Conservation (phyloP, 2,329 filamentous ascomycete species). For the Colletotrichum siamense region DNA sequence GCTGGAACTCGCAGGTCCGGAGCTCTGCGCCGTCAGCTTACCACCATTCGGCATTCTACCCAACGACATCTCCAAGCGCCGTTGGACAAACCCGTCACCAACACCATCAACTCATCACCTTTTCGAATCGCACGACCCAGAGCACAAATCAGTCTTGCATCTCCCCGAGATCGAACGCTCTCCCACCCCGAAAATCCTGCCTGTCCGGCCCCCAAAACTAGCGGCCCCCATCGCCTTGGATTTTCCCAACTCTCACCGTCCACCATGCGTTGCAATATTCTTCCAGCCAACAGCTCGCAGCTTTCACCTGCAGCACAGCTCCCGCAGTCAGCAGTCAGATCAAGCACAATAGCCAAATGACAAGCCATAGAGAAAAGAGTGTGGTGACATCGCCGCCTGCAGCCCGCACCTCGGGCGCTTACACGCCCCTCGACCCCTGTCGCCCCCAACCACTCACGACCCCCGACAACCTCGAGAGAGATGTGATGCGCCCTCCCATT, state of each 20-base stretch:
- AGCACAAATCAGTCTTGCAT: not conserved
- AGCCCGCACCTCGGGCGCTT: slow-evolving; percentile 18
- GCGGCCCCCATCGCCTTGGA: not conserved
- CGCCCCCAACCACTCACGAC: not conserved
- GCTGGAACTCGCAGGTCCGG: not conserved
- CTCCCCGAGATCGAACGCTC: not conserved
- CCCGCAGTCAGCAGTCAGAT: not conserved
- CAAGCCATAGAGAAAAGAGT: not conserved
- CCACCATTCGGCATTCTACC: not conserved
- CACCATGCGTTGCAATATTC: not conserved
- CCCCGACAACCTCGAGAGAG: not conserved
- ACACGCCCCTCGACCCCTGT: slow-evolving; percentile 18
- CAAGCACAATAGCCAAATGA: not conserved
- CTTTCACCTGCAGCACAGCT: not conserved
- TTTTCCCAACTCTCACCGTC: not conserved
- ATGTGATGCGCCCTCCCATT: slow-evolving; percentile 9
- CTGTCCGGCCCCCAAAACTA: not conserved
- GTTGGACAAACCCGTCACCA: not conserved
- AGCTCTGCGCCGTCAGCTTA: slow-evolving; percentile 11
- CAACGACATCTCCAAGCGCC: not conserved
- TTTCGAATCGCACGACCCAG: not conserved
- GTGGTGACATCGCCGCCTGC: not conserved
- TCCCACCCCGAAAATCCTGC: not conserved
- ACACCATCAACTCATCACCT: not conserved
- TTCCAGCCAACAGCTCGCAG: not conserved